A percentile compares a stretch with the other conserved stretches of the same genome.
phyloP scores from a whole-genome alignment of 495 filamentous ascomycete genomes.

The Penicillium cosmopolitanum region DNA sequence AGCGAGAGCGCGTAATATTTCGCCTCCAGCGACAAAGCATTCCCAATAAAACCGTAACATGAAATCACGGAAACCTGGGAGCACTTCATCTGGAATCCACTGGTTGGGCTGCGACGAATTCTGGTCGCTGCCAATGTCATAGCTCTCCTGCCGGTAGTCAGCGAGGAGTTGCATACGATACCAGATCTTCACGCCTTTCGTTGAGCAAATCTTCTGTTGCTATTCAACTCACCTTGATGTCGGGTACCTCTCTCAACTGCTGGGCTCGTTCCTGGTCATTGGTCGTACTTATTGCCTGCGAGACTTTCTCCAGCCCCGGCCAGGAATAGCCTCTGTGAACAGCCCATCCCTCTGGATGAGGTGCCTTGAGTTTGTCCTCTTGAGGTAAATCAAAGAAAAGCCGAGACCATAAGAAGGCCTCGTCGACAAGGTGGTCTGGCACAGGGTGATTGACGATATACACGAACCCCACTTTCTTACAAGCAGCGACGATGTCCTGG shows the following conservation, averaged over 20 bases:
- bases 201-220: neutral
- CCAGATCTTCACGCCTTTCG: neutral
- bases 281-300: slow-evolving; percentile 53
- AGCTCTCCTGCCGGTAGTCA: slow-evolving; percentile 56
- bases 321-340: slow-evolving; percentile 69
- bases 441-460: slow-evolving; percentile 62
- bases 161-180: neutral
- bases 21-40: slow-evolving; percentile 45
- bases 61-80: slow-evolving; percentile 64
- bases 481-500: slow-evolving; percentile 54
- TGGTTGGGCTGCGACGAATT: slow-evolving; percentile 62
- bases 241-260: slow-evolving; percentile 39
- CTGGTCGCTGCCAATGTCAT: slow-evolving; percentile 65
- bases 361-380: slow-evolving; percentile 56
- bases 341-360: slow-evolving; percentile 60
- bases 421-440: slow-evolving; percentile 45
- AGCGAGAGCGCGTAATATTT: slow-evolving; percentile 57
- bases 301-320: slow-evolving; percentile 67
- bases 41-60: slow-evolving; percentile 61
- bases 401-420: slow-evolving; percentile 58
- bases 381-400: slow-evolving; percentile 49
- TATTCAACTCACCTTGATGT: slow-evolving; percentile 37
- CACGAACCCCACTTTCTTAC: slow-evolving; percentile 60
- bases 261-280: slow-evolving; percentile 41
- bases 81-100: slow-evolving; percentile 60